Evolutionary conservation across 2,329 filamentous ascomycete genomes (phyloP).

Genomic region (Verticillium albo-atrum): DNA sequence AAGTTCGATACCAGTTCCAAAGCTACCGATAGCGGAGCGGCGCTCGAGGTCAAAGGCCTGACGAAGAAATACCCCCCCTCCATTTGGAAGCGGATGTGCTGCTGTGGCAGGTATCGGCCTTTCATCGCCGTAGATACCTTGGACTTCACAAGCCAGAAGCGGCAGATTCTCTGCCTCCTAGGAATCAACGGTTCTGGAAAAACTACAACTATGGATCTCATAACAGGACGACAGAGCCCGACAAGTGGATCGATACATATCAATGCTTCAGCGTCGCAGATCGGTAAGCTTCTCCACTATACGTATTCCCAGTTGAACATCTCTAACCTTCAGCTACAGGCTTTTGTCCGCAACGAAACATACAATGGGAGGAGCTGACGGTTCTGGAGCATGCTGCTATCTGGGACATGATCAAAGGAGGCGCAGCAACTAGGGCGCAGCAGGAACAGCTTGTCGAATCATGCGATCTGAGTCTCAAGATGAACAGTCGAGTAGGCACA

Average conservation of each 20-base stretch:
- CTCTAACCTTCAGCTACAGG: slow-evolving; percentile 38
- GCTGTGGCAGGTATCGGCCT: slow-evolving; percentile 11
- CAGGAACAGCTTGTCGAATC: slow-evolving; percentile 45
- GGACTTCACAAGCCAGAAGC: slow-evolving; percentile 31
- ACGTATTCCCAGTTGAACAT: no score
- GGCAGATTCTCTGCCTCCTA: slow-evolving; percentile 62
- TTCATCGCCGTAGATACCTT: slow-evolving; percentile 51
- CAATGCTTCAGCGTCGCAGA: slow-evolving; percentile 39
- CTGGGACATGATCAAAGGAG: slow-evolving; percentile 64
- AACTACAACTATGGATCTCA: slow-evolving; percentile 39
- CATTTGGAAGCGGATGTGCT: slow-evolving; percentile 16
- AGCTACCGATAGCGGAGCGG: slow-evolving; percentile 17
- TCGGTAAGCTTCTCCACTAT: slow-evolving; percentile 22
- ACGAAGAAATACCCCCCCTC: slow-evolving; percentile 18
- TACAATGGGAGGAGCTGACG: slow-evolving; percentile 68
- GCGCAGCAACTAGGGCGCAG: slow-evolving; percentile 38
- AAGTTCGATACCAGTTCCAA: slow-evolving; percentile 19
- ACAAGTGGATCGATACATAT: slow-evolving; percentile 60
- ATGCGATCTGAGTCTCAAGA: slow-evolving; percentile 57
- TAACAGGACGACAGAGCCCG: slow-evolving; percentile 20
- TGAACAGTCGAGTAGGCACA: slow-evolving; percentile 58
- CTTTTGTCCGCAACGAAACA: slow-evolving; percentile 71
- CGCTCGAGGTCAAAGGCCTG: slow-evolving; percentile 6
- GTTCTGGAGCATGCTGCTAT: slow-evolving; percentile 66
- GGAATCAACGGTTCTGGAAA: slow-evolving; percentile 60